Conservation (phyloP, 169 alveolate species). For the Plasmodium vivax region DNA sequence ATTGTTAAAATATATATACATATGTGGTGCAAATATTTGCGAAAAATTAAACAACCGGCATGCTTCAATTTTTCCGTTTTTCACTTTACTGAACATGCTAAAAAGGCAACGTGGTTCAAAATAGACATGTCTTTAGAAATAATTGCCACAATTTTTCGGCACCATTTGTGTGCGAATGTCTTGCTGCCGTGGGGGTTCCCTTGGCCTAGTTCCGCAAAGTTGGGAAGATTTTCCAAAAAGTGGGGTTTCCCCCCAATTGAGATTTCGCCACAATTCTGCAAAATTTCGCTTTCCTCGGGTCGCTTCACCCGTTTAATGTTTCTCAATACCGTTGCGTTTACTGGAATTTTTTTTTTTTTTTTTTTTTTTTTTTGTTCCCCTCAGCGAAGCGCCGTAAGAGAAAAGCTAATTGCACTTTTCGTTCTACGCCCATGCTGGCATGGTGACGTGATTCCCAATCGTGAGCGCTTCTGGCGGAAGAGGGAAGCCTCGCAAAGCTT, state of each 20-base stretch:
- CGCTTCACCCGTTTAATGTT: not conserved
- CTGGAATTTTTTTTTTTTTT: not conserved
- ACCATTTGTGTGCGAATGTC: conserved; percentile 5
- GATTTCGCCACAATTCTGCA: not conserved
- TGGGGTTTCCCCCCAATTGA: not conserved
- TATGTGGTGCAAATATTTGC: conserved; percentile 24
- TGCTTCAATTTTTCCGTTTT: not conserved
- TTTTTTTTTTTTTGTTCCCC: not conserved
- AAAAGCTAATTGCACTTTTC: not conserved
- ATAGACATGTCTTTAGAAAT: conserved; percentile 30
- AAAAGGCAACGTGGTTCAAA: conserved; percentile 5
- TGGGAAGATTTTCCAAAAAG: not conserved
- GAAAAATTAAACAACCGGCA: not conserved
- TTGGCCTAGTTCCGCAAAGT: not conserved
- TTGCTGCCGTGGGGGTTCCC: not conserved
- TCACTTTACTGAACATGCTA: not conserved
- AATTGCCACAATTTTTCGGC: not conserved
- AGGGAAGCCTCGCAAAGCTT: not conserved
- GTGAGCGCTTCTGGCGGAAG: not conserved
- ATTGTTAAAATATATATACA: not conserved
- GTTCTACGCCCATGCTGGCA: not conserved
- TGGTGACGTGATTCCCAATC: not conserved
- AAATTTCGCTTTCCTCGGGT: not conserved
- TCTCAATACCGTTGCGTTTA: not conserved
- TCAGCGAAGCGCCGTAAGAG: not conserved